These are phyloP conservation scores for Vitis hybrid DNA, from an alignment of 177 flowering plant species.

Conservation along the genomic window DNA sequence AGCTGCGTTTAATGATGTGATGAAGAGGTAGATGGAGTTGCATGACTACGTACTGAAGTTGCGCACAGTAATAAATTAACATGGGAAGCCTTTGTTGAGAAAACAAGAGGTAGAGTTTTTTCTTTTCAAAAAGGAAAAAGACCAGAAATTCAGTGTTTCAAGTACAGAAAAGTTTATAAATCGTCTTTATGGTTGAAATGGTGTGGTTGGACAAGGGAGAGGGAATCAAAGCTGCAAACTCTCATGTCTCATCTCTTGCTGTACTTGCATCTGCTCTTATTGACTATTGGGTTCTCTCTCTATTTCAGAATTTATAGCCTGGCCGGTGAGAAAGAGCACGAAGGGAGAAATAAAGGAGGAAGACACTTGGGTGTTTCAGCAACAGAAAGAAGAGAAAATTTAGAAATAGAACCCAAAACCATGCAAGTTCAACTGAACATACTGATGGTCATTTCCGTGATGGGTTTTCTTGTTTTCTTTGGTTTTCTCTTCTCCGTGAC, in stretches of 20 bases:
- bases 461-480: background rate
- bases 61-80: too few relatives aligned
- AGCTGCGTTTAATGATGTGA: too few relatives aligned
- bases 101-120: too few relatives aligned
- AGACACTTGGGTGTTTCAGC: constrained; percentile 9
- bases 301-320: constrained; percentile 25
- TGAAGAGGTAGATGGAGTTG: too few relatives aligned
- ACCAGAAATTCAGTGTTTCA: background rate
- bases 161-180: background rate
- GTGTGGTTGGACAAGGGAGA: constrained; percentile 19
- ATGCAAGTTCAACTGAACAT: constrained; percentile 23
- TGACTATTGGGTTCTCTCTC: constrained; percentile 11
- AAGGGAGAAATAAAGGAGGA: constrained; percentile 5
- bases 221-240: constrained; percentile 29
- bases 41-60: too few relatives aligned
- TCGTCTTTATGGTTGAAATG: constrained; percentile 4
- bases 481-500: background rate
- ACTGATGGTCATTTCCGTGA: constrained; percentile 18
- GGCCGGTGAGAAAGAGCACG: constrained; percentile 3
- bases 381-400: constrained; percentile 3
- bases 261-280: constrained; percentile 23
- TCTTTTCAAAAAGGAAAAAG: background rate
- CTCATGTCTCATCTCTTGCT: constrained; percentile 24
- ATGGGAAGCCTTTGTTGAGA: too few relatives aligned
- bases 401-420: constrained; percentile 11